phyloP scores from a whole-genome alignment of 768 basidiomycete genomes.

The Gymnopilus dilepis region DNA sequence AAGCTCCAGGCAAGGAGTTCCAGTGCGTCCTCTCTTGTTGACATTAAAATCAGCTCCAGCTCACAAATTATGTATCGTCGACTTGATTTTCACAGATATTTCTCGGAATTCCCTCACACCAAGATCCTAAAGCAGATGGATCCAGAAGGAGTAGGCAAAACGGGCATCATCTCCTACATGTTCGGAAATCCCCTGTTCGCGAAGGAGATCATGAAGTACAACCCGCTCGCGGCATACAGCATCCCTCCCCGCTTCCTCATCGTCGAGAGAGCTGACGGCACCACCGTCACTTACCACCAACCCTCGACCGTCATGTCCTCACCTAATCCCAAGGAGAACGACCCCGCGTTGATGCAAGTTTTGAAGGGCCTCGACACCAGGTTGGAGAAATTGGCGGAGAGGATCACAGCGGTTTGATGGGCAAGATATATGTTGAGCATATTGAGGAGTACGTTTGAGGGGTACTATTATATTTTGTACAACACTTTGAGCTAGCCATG shows the following conservation, averaged over 20 bases:
- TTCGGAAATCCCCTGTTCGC: slow-evolving; percentile 59
- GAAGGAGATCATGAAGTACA: slow-evolving; percentile 45
- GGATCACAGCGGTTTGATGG: slow-evolving; percentile 32
- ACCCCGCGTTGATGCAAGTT: slow-evolving; percentile 37
- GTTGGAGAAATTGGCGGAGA: slow-evolving; percentile 45
- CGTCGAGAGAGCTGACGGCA: slow-evolving; percentile 44
- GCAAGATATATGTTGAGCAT: too few species aligned
- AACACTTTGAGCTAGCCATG: too few species aligned
- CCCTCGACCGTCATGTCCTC: slow-evolving; percentile 50
- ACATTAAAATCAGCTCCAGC: background rate
- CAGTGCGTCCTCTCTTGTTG: slow-evolving; percentile 39
- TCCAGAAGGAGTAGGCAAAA: slow-evolving; percentile 24
- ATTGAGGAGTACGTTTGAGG: too few species aligned
- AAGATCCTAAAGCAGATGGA: slow-evolving; percentile 39
- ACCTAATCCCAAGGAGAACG: slow-evolving; percentile 23
- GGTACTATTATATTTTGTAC: too few species aligned
- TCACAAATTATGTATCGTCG: too few species aligned
- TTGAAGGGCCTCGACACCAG: slow-evolving; percentile 46
- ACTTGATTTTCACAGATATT: too few species aligned
- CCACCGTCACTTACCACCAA: slow-evolving; percentile 50
- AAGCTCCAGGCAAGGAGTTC: slow-evolving; percentile 43
- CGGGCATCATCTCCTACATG: slow-evolving; percentile 44
- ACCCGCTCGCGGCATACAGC: slow-evolving; percentile 44
- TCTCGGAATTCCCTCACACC: slow-evolving; percentile 42
- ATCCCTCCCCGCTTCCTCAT: slow-evolving; percentile 54